phyloP scores from a whole-genome alignment of 305 asterid species.

The Rubia tinctorum region DNA sequence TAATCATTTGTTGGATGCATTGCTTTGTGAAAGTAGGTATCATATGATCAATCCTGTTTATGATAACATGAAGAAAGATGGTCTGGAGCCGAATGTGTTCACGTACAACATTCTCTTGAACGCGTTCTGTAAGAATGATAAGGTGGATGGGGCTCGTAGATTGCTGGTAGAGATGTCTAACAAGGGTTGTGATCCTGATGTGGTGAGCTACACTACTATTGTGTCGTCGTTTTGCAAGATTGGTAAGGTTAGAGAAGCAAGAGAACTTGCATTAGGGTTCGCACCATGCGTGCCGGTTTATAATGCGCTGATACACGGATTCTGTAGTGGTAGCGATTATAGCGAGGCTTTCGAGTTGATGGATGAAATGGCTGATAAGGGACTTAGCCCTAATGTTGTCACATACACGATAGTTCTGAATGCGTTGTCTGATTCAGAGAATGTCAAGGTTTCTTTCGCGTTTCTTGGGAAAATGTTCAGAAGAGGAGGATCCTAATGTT shows the following conservation, averaged over 20 bases:
- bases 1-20: slow-evolving; percentile 77
- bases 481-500: slow-evolving; percentile 60
- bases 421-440: slow-evolving; percentile 47
- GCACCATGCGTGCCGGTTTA: slow-evolving; percentile 51
- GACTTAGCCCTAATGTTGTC: slow-evolving; percentile 59
- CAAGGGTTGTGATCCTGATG: slow-evolving; percentile 79
- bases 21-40: slow-evolving; percentile 74
- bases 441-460: slow-evolving; percentile 47
- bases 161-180: slow-evolving; percentile 80
- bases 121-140: slow-evolving; percentile 73
- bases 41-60: slow-evolving; percentile 72
- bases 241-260: slow-evolving; percentile 59
- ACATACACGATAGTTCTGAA: slow-evolving; percentile 58
- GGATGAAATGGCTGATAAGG: slow-evolving; percentile 53
- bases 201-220: slow-evolving; percentile 74
- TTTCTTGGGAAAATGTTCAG: slow-evolving; percentile 70
- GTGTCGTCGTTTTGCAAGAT: slow-evolving; percentile 66
- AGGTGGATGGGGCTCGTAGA: slow-evolving; percentile 59
- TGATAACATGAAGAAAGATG: slow-evolving; percentile 79
- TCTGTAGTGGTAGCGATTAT: slow-evolving; percentile 43
- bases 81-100: slow-evolving; percentile 76
- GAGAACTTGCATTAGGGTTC: slow-evolving; percentile 52
- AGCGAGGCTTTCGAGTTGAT: slow-evolving; percentile 52
- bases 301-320: slow-evolving; percentile 67
- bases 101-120: slow-evolving; percentile 87